Evolutionary conservation across 106 monocot genomes (phyloP), one percentile per base, ranked within the genome.

Genomic region (Allium cepa): DNA sequence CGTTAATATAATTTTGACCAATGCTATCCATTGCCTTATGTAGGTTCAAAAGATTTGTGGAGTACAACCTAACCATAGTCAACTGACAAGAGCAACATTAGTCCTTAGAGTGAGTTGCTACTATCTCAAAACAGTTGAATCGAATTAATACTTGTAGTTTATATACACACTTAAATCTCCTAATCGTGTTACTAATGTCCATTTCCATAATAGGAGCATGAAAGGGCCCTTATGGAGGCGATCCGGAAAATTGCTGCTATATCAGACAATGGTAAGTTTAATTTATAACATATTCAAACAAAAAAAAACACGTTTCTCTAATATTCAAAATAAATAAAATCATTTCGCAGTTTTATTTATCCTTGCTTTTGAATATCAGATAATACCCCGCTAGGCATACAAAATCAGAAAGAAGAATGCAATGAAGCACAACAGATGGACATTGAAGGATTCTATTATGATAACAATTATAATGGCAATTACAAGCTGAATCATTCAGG

Each of bases 181-280:
- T 68, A 14, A 8, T 16, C 9, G 7, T 55, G 27, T 27, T 53
- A 10, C 36, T 36, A 1, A 36, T 28, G 49, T 26, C 4, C 56
- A 64, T 58, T 46, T 48, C 52, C 49, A 46, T 6, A 67, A 48
- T 22, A 87, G 83, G 80, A 78, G 50, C 87, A 87, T 17, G 87
- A 87, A 69, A 83, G 53, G 59, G 80, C 80, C 11, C 80, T 87
- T 47, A 56, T 81, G 64, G 72, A 80, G 49, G 87, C 87, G 62
- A 70, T 83, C 12, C 61, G 55, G 46, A 75, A 71, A 67, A 63
- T 87, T 53, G 69, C 72, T 56, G 56, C 73, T 59, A 22, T 78
- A 10, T 49, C 68, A 66, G 74, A 77, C 70, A 58, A 48, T 72
- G 75, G 74, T 78, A 52, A 76, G 69, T 57, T 28, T 10, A 69